A percentile compares a stretch with the other conserved stretches of the same genome.
These are phyloP conservation scores for Candida endomychidarum DNA, from an alignment of 805 yeast species.

Conservation along the genomic window DNA sequence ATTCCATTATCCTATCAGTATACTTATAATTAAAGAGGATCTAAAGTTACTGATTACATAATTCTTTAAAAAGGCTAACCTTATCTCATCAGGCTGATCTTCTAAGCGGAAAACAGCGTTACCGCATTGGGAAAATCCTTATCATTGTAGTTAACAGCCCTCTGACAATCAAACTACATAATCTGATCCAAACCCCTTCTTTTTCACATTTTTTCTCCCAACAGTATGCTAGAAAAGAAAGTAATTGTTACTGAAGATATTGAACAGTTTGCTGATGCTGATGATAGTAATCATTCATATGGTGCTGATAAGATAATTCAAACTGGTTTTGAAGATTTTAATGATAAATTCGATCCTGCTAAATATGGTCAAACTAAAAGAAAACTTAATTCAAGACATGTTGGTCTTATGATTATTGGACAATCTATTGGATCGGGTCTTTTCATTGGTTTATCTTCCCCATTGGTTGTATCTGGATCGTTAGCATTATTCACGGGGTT, in stretches of 20 bases:
- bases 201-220: too few species aligned
- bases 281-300: background rate
- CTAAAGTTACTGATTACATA: too few species aligned
- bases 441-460: conserved; percentile 31
- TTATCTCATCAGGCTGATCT: too few species aligned
- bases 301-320: background rate
- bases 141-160: too few species aligned
- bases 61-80: too few species aligned
- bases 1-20: too few species aligned
- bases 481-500: conserved; percentile 35
- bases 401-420: conserved; percentile 36
- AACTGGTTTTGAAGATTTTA: conserved; percentile 18
- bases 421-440: conserved; percentile 37
- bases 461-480: conserved; percentile 33
- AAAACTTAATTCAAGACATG: conserved; percentile 30
- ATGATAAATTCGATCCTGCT: conserved; percentile 25
- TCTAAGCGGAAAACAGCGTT: too few species aligned
- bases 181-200: too few species aligned
- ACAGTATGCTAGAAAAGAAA: conserved; percentile 1
- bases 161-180: too few species aligned
- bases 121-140: too few species aligned
- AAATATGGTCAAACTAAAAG: conserved; percentile 33
- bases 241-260: conserved; percentile 10
- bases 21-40: too few species aligned
- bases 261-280: conserved; percentile 11